phyloP scores from a whole-genome alignment of 331 rosid genomes.

The Quercus lobata region DNA sequence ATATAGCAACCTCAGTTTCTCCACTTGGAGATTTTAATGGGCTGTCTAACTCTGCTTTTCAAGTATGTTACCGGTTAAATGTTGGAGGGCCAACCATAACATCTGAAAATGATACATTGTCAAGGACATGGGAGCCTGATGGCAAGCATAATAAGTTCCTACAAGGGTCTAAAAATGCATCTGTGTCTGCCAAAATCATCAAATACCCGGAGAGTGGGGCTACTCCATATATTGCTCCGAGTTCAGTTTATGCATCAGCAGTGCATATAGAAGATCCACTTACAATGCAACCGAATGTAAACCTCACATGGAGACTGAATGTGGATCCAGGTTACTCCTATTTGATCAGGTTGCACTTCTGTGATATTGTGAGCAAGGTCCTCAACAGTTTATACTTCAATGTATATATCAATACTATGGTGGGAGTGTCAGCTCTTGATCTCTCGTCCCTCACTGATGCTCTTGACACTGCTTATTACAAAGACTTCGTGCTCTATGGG shows the following conservation, averaged over 20 bases:
- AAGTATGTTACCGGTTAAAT: conserved; percentile 58
- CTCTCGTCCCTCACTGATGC: conserved; percentile 57
- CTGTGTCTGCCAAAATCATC: conserved; percentile 29
- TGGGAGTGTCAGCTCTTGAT: conserved; percentile 43
- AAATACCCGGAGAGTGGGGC: conserved; percentile 32
- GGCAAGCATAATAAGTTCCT: conserved; percentile 39
- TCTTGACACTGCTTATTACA: conserved; percentile 52
- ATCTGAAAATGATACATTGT: conserved; percentile 50
- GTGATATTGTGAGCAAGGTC: conserved; percentile 64
- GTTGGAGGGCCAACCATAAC: conserved; percentile 58
- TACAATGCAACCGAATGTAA: conserved; percentile 40
- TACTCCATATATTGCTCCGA: conserved; percentile 61
- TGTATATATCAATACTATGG: conserved; percentile 56
- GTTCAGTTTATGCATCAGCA: conserved; percentile 50
- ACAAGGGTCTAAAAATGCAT: conserved; percentile 40
- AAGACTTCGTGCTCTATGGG: conserved; percentile 49
- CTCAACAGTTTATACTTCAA: conserved; percentile 47
- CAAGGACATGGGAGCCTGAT: conserved; percentile 76
- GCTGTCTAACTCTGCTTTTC: conserved; percentile 34
- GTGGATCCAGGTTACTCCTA: conserved; percentile 62
- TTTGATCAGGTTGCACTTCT: conserved; percentile 76
- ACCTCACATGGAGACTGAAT: conserved; percentile 61
- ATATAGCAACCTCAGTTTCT: conserved; percentile 40
- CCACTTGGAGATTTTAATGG: conserved; percentile 40
- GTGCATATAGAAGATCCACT: conserved; percentile 42